A percentile compares a stretch with the other conserved stretches of the same genome.
Evolutionary conservation across 345 rosid species (phyloP).

Genomic region (Chamaenerion angustifolium): DNA sequence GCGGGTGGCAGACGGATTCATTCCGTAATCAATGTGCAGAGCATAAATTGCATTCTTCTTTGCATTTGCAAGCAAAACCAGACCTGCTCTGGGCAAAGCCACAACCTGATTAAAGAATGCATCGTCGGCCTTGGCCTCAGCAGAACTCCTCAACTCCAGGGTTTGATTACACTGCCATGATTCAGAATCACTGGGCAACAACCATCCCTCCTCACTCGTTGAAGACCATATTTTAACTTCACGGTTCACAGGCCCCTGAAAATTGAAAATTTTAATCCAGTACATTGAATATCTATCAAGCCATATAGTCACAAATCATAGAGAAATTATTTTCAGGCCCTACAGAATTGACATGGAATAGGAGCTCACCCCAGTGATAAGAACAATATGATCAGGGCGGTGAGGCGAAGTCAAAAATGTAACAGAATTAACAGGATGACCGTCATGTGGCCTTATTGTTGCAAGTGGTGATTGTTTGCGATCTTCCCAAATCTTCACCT

Average conservation of each 20-base stretch:
- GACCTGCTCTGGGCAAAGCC: constrained; percentile 44
- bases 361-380: constrained; percentile 48
- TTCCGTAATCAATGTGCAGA: constrained; percentile 52
- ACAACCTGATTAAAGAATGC: constrained; percentile 63
- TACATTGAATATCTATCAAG: too few relatives aligned
- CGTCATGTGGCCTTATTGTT: constrained; percentile 52
- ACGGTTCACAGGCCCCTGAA: constrained; percentile 50
- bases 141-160: constrained; percentile 44
- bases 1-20: constrained; percentile 42
- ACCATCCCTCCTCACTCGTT: constrained; percentile 55
- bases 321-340: too few relatives aligned
- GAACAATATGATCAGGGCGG: constrained; percentile 62
- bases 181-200: constrained; percentile 48
- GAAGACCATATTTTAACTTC: constrained; percentile 58
- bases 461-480: constrained; percentile 43
- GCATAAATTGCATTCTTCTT: constrained; percentile 67
- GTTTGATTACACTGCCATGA: constrained; percentile 51
- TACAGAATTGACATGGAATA: background rate
- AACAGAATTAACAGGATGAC: constrained; percentile 49
- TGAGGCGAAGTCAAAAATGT: constrained; percentile 45
- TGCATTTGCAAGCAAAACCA: constrained; percentile 53
- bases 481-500: constrained; percentile 76
- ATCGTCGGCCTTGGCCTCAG: constrained; percentile 32
- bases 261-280: background rate
- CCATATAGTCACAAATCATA: too few relatives aligned